These are phyloP conservation scores for Madurella fahalii DNA, from an alignment of 2,329 filamentous ascomycete genomes.

Conservation along the genomic window DNA sequence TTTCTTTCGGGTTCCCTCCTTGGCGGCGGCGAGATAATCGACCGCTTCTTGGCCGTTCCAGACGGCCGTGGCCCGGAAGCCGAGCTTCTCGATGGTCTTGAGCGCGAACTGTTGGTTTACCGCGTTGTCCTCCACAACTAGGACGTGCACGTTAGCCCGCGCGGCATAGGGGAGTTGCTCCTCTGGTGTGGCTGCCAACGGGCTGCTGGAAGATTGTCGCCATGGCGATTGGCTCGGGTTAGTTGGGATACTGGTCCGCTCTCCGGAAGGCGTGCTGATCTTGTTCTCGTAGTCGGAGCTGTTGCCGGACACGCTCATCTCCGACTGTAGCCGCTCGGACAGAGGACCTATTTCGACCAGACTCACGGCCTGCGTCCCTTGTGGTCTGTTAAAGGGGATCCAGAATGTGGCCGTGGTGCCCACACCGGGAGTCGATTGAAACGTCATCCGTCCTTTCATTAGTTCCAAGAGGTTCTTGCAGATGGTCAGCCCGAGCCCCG, in stretches of 20 bases:
- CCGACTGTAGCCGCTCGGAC: constrained; percentile 62
- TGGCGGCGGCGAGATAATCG: constrained; percentile 61
- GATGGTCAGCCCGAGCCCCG: constrained; percentile 73
- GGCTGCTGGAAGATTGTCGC: constrained; percentile 34
- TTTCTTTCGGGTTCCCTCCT: constrained; percentile 46
- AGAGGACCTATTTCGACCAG: constrained; percentile 61
- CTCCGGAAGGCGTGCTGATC: constrained; percentile 41
- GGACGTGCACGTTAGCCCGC: constrained; percentile 60
- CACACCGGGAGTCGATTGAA: constrained; percentile 62
- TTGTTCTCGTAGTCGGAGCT: constrained; percentile 59
- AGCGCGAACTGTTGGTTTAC: constrained; percentile 47
- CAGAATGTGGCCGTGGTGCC: constrained; percentile 74
- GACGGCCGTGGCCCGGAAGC: constrained; percentile 65
- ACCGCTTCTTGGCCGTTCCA: constrained; percentile 79
- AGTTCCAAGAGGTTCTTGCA: constrained; percentile 76
- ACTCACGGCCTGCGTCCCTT: constrained; percentile 43
- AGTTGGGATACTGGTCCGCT: constrained; percentile 18
- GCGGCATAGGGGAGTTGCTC: constrained; percentile 53
- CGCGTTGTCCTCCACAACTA: constrained; percentile 76
- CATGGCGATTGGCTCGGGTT: constrained; percentile 30
- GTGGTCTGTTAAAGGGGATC: constrained; percentile 72
- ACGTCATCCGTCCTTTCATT: constrained; percentile 70
- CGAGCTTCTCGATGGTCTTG: constrained; percentile 69
- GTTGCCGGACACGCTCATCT: constrained; percentile 61
- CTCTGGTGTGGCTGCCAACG: constrained; percentile 29